These are phyloP conservation scores for Euphorbia tirucalli DNA, from an alignment of 345 rosid genomes.

Conservation along the genomic window DNA sequence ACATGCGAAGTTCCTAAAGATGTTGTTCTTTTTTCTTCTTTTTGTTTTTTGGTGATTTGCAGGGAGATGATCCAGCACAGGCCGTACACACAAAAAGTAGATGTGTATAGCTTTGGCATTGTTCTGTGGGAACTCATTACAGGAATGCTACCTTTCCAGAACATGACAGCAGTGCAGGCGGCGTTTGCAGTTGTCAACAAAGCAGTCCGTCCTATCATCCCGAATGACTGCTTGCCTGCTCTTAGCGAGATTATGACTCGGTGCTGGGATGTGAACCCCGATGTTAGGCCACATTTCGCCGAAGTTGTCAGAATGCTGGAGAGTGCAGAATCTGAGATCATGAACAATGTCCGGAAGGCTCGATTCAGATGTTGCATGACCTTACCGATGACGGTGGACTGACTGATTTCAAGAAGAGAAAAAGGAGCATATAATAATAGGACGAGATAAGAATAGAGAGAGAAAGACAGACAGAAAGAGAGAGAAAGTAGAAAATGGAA, in stretches of 20 bases:
- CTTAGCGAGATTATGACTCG: constrained; percentile 30
- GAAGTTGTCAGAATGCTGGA: constrained; percentile 31
- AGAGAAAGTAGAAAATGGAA: neutral
- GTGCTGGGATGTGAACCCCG: constrained; percentile 35
- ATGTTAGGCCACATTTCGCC: constrained; percentile 26
- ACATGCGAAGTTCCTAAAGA: neutral
- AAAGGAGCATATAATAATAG: neutral
- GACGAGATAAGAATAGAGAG: neutral
- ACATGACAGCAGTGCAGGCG: constrained; percentile 37
- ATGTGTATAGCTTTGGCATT: constrained; percentile 35
- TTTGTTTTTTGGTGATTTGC: neutral
- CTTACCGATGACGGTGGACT: constrained; percentile 30
- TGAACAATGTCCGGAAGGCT: constrained; percentile 33
- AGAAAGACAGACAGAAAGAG: neutral
- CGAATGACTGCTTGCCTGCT: constrained; percentile 27
- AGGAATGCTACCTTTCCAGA: constrained; percentile 32
- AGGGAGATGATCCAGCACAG: constrained; percentile 38
- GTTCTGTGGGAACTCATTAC: constrained; percentile 35
- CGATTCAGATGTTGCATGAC: constrained; percentile 36
- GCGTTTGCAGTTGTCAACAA: constrained; percentile 37
- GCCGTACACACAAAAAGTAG: constrained; percentile 33
- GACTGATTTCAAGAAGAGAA: neutral
- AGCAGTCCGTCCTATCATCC: constrained; percentile 27
- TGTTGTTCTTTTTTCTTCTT: neutral
- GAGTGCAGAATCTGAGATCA: constrained; percentile 27